Base-by-base conservation (phyloP, 208 protist species). In the Chromosphaera perkinsii region DNA sequence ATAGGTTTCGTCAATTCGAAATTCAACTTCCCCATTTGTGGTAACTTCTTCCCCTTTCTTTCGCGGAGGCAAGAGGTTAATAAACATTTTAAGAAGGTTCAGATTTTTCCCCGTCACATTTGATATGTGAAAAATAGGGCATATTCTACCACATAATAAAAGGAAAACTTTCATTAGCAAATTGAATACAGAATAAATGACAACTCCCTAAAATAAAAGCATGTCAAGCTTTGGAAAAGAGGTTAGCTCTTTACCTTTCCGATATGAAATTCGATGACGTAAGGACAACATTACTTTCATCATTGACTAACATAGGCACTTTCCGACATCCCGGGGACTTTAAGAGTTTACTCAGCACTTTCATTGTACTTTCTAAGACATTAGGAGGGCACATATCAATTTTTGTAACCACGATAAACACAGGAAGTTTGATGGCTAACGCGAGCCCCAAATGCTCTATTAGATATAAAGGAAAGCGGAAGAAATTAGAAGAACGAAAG, bases 391-490 rank as follows among this genome's bases (percentile, higher is more conserved):
- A 93, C 20, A 91, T 84, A 71, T 97, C 94, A 59, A 96, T 92
- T 66, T 96, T 94, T 0, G 94, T 98, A 27, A 97, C 70, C 2
- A 95, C 90, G 51, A 97, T 66, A 71, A 91, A 95, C 32, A 97
- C 90, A 24, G 94, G 94, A 37, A 97, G 78, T 49, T 91, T 88
- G 32, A 98, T 73, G n/a, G 94, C 92, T 0, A 98, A 70, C 37
- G 90, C 92, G 14, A 98, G 79, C 32, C 89, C 92, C 22, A 98
- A 70, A 72, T 97, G 93, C 73, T 97, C 94, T 66, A 90, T 91
- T 9, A 88, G 89, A 95, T 95, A 42, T 90, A 82, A 59, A 91
- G 86, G 68, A 92, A 87, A 45, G 86, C 88, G 76, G 91, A 90
- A 1, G 0, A 17, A 48, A 48, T 20, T 48, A 20, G 17, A 48